These are phyloP conservation scores for Acorus gramineus DNA, from an alignment of 106 monocot species.

Conservation along the genomic window DNA sequence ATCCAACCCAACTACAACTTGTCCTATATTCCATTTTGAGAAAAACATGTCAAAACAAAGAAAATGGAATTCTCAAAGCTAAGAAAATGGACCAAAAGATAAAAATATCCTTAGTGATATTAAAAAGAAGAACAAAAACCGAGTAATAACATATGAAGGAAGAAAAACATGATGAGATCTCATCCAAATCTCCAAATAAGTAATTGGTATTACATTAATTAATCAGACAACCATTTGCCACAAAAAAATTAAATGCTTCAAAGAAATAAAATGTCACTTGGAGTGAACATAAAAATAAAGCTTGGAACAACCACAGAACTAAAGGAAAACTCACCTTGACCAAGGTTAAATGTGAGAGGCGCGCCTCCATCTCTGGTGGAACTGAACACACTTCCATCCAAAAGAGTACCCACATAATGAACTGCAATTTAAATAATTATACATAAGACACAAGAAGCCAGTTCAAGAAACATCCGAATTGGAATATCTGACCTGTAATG, in stretches of 20 bases:
- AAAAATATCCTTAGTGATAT: too few species aligned
- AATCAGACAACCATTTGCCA: too few species aligned
- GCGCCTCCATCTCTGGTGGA: conserved; percentile 35
- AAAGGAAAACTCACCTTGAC: conserved; percentile 23
- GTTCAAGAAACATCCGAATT: background rate
- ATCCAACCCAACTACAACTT: conserved; percentile 32
- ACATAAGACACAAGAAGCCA: background rate
- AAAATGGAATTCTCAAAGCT: too few species aligned
- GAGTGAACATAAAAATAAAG: background rate
- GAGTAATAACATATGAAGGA: too few species aligned
- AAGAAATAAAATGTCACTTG: too few species aligned
- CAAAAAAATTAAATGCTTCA: too few species aligned
- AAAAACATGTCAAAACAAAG: background rate
- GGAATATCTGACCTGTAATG: background rate
- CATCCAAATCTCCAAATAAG: too few species aligned
- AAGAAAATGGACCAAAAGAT: too few species aligned
- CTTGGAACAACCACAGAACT: too few species aligned
- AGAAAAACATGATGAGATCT: too few species aligned
- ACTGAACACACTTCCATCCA: conserved; percentile 37
- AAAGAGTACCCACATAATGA: conserved; percentile 33
- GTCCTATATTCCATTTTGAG: conserved; percentile 16
- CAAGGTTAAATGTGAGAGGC: conserved; percentile 39
- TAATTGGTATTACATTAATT: too few species aligned
- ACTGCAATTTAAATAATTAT: conserved; percentile 20
- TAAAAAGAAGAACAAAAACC: too few species aligned